Evolutionary conservation across 371 early-diverging fungal genomes (phyloP).

Genomic region (Dichotomocladium elegans): DNA sequence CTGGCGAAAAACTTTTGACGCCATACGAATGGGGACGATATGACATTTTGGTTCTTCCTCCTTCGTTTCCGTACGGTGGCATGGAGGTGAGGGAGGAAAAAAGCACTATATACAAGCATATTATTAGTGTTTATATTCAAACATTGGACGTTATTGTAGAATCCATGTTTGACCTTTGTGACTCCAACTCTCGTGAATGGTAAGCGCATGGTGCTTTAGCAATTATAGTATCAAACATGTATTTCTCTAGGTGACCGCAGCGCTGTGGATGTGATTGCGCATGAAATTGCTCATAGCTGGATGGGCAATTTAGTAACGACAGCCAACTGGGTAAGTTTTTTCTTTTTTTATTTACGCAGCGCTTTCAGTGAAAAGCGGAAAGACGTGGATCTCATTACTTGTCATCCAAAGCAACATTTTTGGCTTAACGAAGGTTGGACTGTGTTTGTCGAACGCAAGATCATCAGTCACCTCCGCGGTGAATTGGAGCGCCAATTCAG

Average conservation of each 20-base stretch:
- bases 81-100: conserved; percentile 89
- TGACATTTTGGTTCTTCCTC: conserved; percentile 86
- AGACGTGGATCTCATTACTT: too few relatives aligned
- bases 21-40: conserved; percentile 97
- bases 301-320: conserved; percentile 95
- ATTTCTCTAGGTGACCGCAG: conserved; percentile 70
- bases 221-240: neutral
- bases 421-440: conserved; percentile 97
- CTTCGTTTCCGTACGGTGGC: conserved; percentile 91
- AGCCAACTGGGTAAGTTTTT: conserved; percentile 74
- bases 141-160: conserved; percentile 44
- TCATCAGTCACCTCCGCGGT: conserved; percentile 74
- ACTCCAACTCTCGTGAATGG: conserved; percentile 89
- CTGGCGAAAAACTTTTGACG: conserved; percentile 81
- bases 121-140: too few relatives aligned
- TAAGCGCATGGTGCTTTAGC: conserved; percentile 1
- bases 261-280: conserved; percentile 94
- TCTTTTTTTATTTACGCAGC: too few relatives aligned
- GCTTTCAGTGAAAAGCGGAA: too few relatives aligned
- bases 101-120: neutral
- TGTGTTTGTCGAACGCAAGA: conserved; percentile 92
- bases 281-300: conserved; percentile 96
- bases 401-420: conserved; percentile 65
- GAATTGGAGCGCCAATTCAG: conserved; percentile 81
- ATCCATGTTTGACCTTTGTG: conserved; percentile 92